phyloP scores from a whole-genome alignment of 495 filamentous ascomycete species.

The Saxispiralis lemnorum region DNA sequence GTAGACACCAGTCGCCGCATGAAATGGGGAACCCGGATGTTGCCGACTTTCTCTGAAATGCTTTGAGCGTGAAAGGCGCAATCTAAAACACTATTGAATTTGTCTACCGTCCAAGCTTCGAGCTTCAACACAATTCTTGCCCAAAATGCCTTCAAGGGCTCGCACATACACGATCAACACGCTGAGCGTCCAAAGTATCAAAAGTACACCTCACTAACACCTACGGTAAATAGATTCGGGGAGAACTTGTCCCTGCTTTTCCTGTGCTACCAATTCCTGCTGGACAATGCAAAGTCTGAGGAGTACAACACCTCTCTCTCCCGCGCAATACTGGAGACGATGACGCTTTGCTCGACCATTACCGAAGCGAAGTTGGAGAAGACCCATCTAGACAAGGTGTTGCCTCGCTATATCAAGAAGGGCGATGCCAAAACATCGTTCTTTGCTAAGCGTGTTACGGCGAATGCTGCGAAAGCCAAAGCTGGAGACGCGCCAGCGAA shows the following conservation, averaged over 20 bases:
- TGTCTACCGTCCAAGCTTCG: too few relatives aligned
- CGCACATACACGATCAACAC: too few relatives aligned
- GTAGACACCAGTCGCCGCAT: too few relatives aligned
- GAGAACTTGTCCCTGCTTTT: slow-evolving; percentile 39
- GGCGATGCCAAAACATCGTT: slow-evolving; percentile 44
- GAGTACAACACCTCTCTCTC: slow-evolving; percentile 48
- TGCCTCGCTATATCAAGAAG: slow-evolving; percentile 45
- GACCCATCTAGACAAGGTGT: slow-evolving; percentile 48
- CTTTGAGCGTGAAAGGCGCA: too few relatives aligned
- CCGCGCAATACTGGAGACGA: slow-evolving; percentile 44
- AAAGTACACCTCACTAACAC: too few relatives aligned
- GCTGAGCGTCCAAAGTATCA: too few relatives aligned
- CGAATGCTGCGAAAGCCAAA: slow-evolving; percentile 36
- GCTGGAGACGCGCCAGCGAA: slow-evolving; percentile 21
- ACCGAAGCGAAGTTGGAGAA: slow-evolving; percentile 43
- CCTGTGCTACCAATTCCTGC: slow-evolving; percentile 44
- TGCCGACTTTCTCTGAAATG: too few relatives aligned
- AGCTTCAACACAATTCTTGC: too few relatives aligned
- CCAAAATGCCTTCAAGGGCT: too few relatives aligned
- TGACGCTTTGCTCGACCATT: slow-evolving; percentile 46
- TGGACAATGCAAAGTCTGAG: slow-evolving; percentile 42
- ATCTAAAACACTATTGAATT: too few relatives aligned
- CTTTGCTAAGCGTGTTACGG: slow-evolving; percentile 38
- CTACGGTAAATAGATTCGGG: slow-evolving; percentile 30
- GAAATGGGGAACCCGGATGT: too few relatives aligned